Percentiles rank a stretch among this genome's conserved stretches.
phyloP scores from a whole-genome alignment of 2,329 filamentous ascomycete species.

The Didymella segeticola region DNA sequence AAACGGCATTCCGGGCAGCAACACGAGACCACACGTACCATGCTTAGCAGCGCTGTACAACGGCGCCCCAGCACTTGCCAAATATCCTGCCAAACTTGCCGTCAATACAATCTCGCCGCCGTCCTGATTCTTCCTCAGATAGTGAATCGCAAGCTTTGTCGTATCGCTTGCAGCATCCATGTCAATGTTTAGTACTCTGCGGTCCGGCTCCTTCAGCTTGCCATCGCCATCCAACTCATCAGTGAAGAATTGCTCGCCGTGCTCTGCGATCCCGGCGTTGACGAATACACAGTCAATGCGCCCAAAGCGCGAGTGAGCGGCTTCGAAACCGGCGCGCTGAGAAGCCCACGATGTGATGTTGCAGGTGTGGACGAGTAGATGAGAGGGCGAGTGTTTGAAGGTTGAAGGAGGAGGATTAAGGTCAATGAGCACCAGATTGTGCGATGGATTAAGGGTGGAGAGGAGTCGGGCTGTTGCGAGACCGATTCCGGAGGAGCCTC shows the following conservation, averaged over 20 bases:
- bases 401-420: conserved; percentile 44
- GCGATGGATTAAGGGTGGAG: conserved; percentile 45
- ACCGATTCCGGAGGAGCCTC: conserved; percentile 51
- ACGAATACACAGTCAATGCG: conserved; percentile 57
- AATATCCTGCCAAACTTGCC: conserved; percentile 58
- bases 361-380: conserved; percentile 49
- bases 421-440: conserved; percentile 54
- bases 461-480: conserved; percentile 51
- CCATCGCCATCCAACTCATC: conserved; percentile 52
- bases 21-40: conserved; percentile 42
- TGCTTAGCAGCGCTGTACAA: conserved; percentile 60
- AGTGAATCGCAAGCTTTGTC: conserved; percentile 57
- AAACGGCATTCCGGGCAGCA: too few species aligned
- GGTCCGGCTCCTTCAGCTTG: conserved; percentile 55
- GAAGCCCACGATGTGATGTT: conserved; percentile 56
- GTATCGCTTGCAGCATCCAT: conserved; percentile 57
- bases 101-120: conserved; percentile 57
- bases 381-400: conserved; percentile 35
- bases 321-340: conserved; percentile 55
- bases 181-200: conserved; percentile 54
- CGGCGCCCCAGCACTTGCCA: conserved; percentile 56
- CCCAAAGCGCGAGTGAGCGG: conserved; percentile 51
- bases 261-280: conserved; percentile 58
- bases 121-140: conserved; percentile 50
- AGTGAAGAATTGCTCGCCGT: conserved; percentile 58